Conservation (phyloP, 2,329 filamentous ascomycete genomes). For the Pseudogymnoascus sp. region DNA sequence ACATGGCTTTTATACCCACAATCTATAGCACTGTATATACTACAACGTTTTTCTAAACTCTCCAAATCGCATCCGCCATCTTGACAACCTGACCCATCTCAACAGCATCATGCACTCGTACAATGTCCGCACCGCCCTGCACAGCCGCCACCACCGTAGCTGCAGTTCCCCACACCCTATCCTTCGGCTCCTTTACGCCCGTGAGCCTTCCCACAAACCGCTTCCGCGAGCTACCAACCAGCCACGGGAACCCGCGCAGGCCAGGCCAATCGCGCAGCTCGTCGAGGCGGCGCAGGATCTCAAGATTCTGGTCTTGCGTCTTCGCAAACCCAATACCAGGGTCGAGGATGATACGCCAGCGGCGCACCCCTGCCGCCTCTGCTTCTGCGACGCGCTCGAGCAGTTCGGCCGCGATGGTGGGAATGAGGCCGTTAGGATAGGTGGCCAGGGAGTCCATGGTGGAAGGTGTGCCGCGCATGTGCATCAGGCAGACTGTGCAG, state of each 20-base stretch:
- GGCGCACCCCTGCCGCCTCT: constrained; percentile 70
- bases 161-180: constrained; percentile 78
- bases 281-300: constrained; percentile 62
- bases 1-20: constrained; percentile 5
- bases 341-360: constrained; percentile 93
- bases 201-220: constrained; percentile 80
- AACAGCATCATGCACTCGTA: constrained; percentile 82
- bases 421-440: constrained; percentile 51
- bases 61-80: constrained; percentile 92
- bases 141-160: constrained; percentile 81
- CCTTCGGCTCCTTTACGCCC: constrained; percentile 60
- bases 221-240: constrained; percentile 85
- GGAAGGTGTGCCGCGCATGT: constrained; percentile 62
- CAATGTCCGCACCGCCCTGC: constrained; percentile 80
- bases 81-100: constrained; percentile 80
- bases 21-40: constrained; percentile 1
- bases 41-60: constrained; percentile 27
- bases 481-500: constrained; percentile 70
- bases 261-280: constrained; percentile 59
- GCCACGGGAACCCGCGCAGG: constrained; percentile 70
- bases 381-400: constrained; percentile 61
- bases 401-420: constrained; percentile 51
- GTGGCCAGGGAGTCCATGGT: constrained; percentile 56
- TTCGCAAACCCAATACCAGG: constrained; percentile 95
- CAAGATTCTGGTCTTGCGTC: constrained; percentile 69